Base-by-base conservation (phyloP, 768 basidiomycete species). In the Daedaleopsis sinensis region DNA sequence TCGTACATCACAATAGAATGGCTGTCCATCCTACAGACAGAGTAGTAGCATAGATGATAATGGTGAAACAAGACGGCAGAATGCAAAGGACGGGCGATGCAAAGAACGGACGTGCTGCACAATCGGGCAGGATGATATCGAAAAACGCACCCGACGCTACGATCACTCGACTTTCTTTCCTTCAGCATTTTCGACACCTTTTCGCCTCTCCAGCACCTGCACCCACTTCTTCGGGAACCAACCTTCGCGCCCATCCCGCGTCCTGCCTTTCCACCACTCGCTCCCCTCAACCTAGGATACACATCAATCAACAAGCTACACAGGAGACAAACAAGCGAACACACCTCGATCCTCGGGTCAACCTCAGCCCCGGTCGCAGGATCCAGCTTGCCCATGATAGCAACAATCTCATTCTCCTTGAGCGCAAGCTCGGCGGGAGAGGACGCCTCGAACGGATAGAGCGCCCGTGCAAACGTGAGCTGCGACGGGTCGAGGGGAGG, bases 151-250 rank as follows among this genome's bases (percentile, higher is more conserved):
- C 21, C 47, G 11, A 2, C 8, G 24, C 19, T 15, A 24, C 46
- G 46, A 19, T 70, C 65, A 82, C 36, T 80, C 75, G 9, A 77
- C 65, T 66, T 79, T 80, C 70, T 80, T 82, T 6, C 65, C 67
- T 57, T 76, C 78, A 15, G 44, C 61, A 12, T 47, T 52, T 37
- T 68, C 76, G 27, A 65, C 66, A 1, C 62, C 58, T 56, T 75
- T 78, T 67, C 70, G 72, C 69, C 82, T 78, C 68, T 82, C 85
- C 58, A 91, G 73, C 4, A 90, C 79, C 72, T 93, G 84, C 4
- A 96, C 93, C 84, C 90, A 96, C 65, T 90, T 94, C 59, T 79
- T 83, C 1, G 96, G 96, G 82, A 98, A 97, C 94, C 94, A 98
- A 0, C 96, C 96, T 66, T 92, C 88, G 66, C 89, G 81, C 0